A percentile compares a stretch with the other conserved stretches of the same genome.
These are phyloP conservation scores for Phytophthora sp. DNA, from an alignment of 352 stramenopile genomes.

Conservation along the genomic window DNA sequence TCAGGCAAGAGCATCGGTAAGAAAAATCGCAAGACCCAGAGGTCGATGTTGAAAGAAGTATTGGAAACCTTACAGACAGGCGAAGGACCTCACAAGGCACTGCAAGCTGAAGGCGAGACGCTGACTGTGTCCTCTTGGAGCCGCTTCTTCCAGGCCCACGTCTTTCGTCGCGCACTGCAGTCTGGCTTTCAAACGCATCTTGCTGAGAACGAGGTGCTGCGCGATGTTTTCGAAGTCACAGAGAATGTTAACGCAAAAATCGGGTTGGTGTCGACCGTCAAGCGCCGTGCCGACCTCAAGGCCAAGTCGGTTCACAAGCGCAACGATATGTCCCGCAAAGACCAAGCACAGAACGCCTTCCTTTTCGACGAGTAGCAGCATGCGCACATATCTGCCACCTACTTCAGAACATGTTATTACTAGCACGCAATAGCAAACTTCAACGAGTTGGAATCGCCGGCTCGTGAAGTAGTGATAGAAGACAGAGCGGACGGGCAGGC, in stretches of 20 bases:
- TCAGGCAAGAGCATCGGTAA: conserved; percentile 76
- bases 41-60: conserved; percentile 73
- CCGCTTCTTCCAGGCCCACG: conserved; percentile 69
- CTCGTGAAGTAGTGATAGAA: conserved; percentile 4
- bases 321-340: conserved; percentile 62
- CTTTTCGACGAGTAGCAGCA: conserved; percentile 57
- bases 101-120: conserved; percentile 61
- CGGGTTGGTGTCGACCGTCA: conserved; percentile 53
- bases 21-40: conserved; percentile 71
- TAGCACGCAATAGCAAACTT: neutral
- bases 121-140: conserved; percentile 63
- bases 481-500: conserved; percentile 5
- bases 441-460: conserved; percentile 1
- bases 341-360: conserved; percentile 65
- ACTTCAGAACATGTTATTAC: conserved; percentile 8
- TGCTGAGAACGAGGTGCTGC: conserved; percentile 60
- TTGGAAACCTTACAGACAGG: conserved; percentile 64
- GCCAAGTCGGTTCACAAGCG: conserved; percentile 59
- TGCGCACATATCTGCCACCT: neutral
- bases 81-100: conserved; percentile 57
- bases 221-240: conserved; percentile 66
- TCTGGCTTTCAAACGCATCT: conserved; percentile 69
- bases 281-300: conserved; percentile 54
- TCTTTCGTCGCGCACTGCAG: conserved; percentile 57
- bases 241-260: conserved; percentile 55